Conservation (phyloP, 1,284 basidiomycete species). For the Afroboletus lepidellus region DNA sequence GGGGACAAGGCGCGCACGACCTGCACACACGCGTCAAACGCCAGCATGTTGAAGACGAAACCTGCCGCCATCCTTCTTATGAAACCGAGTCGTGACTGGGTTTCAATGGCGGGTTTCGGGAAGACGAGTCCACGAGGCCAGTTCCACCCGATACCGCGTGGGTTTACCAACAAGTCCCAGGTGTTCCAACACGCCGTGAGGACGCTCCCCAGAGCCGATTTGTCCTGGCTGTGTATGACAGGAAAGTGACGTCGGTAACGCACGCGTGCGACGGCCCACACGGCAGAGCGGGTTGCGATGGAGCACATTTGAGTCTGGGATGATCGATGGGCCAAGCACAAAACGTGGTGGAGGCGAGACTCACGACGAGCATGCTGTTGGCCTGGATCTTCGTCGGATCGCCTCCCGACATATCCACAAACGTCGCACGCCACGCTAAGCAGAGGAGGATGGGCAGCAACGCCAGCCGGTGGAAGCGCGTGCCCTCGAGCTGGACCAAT, state of each 20-base stretch:
- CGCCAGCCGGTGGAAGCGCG: conserved; percentile 20
- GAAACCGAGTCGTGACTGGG: conserved; percentile 9
- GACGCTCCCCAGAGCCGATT: conserved; percentile 1
- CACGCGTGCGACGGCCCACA: conserved; percentile 1
- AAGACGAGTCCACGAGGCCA: conserved; percentile 23
- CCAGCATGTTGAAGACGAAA: neutral
- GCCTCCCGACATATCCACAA: conserved; percentile 29
- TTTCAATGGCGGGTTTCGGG: conserved; percentile 16
- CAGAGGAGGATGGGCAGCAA: conserved; percentile 17
- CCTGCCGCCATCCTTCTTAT: neutral
- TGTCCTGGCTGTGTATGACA: neutral
- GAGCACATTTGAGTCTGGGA: neutral
- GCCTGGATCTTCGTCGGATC: conserved; percentile 9
- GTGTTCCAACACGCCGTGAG: conserved; percentile 24
- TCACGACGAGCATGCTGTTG: neutral
- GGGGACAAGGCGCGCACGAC: neutral
- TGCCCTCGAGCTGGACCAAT: conserved; percentile 28
- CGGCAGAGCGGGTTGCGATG: neutral
- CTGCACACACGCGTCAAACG: neutral
- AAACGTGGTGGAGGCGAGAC: conserved; percentile 1
- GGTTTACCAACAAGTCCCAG: conserved; percentile 25
- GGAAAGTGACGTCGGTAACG: neutral
- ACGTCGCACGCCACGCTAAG: conserved; percentile 23
- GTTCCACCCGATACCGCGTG: conserved; percentile 33
- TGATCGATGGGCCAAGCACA: neutral